Conservation (phyloP, 192 early-diverging fungal genomes). For the Coemansia sp. region DNA sequence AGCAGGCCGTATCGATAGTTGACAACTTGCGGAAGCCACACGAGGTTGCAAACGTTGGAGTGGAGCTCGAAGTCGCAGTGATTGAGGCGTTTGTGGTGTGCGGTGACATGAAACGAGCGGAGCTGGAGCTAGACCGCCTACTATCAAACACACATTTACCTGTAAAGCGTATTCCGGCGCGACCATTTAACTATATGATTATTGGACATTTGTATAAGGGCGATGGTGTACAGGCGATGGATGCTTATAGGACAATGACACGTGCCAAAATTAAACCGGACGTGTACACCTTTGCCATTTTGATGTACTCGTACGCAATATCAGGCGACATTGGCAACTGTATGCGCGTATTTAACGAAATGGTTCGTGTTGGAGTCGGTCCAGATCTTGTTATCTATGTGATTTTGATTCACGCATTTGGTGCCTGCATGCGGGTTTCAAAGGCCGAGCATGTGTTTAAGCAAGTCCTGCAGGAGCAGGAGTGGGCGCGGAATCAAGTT, state of each 20-base stretch:
- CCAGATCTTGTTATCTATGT: conserved; percentile 47
- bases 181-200: conserved; percentile 49
- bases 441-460: conserved; percentile 41
- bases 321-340: conserved; percentile 69
- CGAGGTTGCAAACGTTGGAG: conserved; percentile 20
- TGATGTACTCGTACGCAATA: conserved; percentile 74
- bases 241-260: conserved; percentile 76
- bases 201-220: conserved; percentile 34
- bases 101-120: conserved; percentile 37
- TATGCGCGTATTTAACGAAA: conserved; percentile 62
- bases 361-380: conserved; percentile 53
- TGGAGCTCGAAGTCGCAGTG: conserved; percentile 38
- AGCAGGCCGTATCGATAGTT: conserved; percentile 41
- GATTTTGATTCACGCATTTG: conserved; percentile 51
- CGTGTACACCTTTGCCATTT: conserved; percentile 71
- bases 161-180: conserved; percentile 30
- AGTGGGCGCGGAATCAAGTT: conserved; percentile 19
- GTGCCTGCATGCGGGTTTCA: background rate
- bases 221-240: conserved; percentile 71
- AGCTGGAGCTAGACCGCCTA: conserved; percentile 34
- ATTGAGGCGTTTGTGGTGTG: conserved; percentile 45
- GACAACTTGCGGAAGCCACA: conserved; percentile 37
- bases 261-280: conserved; percentile 73
- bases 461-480: conserved; percentile 39
- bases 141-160: conserved; percentile 33